A percentile compares a stretch with the other conserved stretches of the same genome.
Evolutionary conservation across 2,329 filamentous ascomycete species (phyloP).

Genomic region (Fusarium scirpi): DNA sequence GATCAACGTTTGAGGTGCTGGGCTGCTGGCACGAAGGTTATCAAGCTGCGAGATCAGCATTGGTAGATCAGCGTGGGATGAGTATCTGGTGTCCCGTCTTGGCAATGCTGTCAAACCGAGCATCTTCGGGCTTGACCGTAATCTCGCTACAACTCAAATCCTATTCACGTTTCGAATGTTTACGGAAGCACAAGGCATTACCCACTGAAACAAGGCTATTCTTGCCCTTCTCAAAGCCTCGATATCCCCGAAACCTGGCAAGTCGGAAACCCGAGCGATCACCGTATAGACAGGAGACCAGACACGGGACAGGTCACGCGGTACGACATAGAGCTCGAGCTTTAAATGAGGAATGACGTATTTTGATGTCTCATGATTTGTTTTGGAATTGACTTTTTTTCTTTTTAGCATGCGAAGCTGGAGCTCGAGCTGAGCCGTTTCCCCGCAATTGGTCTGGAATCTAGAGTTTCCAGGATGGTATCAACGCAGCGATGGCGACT

Average conservation of each 20-base stretch:
- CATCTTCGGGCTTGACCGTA: conserved; percentile 15
- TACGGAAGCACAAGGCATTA: conserved; percentile 2
- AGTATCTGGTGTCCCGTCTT: conserved; percentile 24
- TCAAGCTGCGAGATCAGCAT: conserved; percentile 5
- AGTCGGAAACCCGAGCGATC: conserved; percentile 36
- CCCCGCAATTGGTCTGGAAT: conserved; percentile 23
- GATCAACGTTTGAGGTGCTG: conserved; percentile 1
- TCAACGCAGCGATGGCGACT: conserved; percentile 26
- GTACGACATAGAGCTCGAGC: not conserved
- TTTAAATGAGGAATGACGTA: conserved; percentile 30
- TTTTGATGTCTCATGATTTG: conserved; percentile 16
- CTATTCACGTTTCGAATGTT: conserved; percentile 6
- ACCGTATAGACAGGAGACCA: conserved; percentile 3
- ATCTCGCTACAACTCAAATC: conserved; percentile 10
- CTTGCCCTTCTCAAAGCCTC: conserved; percentile 20
- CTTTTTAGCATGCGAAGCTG: not conserved
- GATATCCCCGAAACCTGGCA: conserved; percentile 27
- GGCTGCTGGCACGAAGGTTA: not conserved
- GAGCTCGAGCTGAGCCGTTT: conserved; percentile 4
- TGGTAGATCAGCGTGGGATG: conserved; percentile 2
- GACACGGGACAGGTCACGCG: conserved; percentile 15
- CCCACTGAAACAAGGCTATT: conserved; percentile 26
- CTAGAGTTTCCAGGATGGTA: conserved; percentile 5
- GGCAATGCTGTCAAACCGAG: conserved; percentile 12
- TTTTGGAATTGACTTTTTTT: conserved; percentile 23